Base-by-base conservation (phyloP, 2,329 filamentous ascomycete genomes). In the Sarocladium oryzae region DNA sequence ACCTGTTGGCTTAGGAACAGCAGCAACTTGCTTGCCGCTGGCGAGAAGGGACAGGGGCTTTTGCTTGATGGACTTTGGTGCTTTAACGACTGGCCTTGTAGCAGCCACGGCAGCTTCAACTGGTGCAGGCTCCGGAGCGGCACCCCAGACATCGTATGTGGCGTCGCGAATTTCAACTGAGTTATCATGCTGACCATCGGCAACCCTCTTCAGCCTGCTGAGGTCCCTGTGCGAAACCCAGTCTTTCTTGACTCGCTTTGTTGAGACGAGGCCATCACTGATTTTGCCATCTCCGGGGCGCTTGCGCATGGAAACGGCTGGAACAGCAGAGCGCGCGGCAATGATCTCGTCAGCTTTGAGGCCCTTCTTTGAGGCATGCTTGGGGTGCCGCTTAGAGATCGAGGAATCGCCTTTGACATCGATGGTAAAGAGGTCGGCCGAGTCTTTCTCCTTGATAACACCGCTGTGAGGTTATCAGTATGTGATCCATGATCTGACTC, bases 271-370 rank as follows among this genome's bases (percentile, higher is more conserved):
- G 36, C 89, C 87, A 62, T 95, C 83, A 16, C 82, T 84, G 9
- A 86, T 82, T 61, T 82, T 86, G 53, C 41, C 41, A 46, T 82
- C 78, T 52, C 79, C 80, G 8, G 81, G 64, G 49, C 92, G 84
- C 72, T 97, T 99, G 60, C 86, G 84, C 56, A 81, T 78, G 21
- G 87, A 79, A 6, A 99, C 80, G 11, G 88, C 85, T 3, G 89
- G 86, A 8, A 97, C 79, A 11, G 84, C 84, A 32, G 91, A 96
- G 55, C 93, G 85, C 61, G 85, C 78, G 26, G 86, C 84, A 59
- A 99, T 84, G 56, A 99, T 97, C 64, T 97, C 88, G 65, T 99
- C 92, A 56, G 85, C 84, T 69, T 89, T 95, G 58, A 99, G 80
- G 4, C 79, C 77, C 72, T 95, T 96, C 64, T 84, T 81, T 5